Conservation (phyloP, 495 filamentous ascomycete species). For the Letharia columbiana region DNA sequence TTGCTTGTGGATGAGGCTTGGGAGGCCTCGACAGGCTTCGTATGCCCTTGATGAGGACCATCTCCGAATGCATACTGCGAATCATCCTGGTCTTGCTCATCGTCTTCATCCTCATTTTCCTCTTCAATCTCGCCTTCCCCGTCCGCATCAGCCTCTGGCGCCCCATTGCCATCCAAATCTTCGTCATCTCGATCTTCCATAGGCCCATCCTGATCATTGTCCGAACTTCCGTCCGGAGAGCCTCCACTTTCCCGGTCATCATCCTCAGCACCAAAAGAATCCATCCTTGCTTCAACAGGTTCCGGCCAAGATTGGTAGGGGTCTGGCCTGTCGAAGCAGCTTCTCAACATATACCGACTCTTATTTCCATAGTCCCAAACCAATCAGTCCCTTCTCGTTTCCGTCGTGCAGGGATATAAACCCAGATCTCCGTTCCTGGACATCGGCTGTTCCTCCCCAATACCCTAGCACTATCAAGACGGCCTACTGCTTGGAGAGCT, state of each 20-base stretch:
- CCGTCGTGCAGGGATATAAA: not conserved
- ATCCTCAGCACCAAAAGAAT: constrained; percentile 39
- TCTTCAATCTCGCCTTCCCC: constrained; percentile 51
- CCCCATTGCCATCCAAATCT: constrained; percentile 55
- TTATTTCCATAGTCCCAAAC: not conserved
- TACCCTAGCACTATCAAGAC: not conserved
- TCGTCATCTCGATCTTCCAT: constrained; percentile 49
- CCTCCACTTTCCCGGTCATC: constrained; percentile 49
- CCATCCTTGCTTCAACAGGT: constrained; percentile 15
- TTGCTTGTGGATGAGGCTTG: constrained; percentile 29
- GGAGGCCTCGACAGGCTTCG: constrained; percentile 15
- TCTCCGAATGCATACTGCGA: constrained; percentile 24
- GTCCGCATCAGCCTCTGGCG: constrained; percentile 54
- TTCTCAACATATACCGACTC: not conserved
- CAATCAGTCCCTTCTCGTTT: not conserved
- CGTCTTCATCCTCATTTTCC: constrained; percentile 45
- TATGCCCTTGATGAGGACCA: constrained; percentile 11
- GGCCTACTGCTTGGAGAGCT: not conserved
- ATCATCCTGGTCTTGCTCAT: constrained; percentile 47
- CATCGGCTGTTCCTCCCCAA: not conserved
- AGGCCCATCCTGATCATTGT: constrained; percentile 62
- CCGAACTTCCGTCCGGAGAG: constrained; percentile 57
- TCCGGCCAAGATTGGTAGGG: not conserved
- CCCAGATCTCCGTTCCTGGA: not conserved
- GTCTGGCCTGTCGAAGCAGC: not conserved